These are phyloP conservation scores for Melanopsichium pennsylvanicum DNA, from an alignment of 1,284 basidiomycete genomes.

Conservation along the genomic window DNA sequence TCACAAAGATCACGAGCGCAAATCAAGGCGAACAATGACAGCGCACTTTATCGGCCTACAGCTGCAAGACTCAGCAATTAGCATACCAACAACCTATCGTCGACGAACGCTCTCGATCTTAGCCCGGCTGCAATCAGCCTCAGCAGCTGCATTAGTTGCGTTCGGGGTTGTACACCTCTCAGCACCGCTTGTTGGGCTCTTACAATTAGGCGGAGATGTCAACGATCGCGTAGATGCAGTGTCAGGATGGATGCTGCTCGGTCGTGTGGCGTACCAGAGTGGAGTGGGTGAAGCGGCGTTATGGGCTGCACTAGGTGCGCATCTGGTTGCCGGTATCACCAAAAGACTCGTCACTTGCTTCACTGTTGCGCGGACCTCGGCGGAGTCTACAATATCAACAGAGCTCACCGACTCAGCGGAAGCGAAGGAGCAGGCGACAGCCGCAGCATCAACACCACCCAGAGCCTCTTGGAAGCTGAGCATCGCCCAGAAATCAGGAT, in stretches of 20 bases:
- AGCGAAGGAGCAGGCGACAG: neutral
- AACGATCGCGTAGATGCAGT: conserved; percentile 34
- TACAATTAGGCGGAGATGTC: conserved; percentile 21
- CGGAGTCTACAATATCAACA: neutral
- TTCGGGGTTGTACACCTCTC: conserved; percentile 33
- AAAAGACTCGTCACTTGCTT: conserved; percentile 25
- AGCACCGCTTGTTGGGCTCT: conserved; percentile 23
- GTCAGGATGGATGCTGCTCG: conserved; percentile 53
- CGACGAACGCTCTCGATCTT: conserved; percentile 3
- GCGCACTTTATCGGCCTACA: conserved; percentile 17
- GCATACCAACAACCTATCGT: neutral
- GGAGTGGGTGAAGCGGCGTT: conserved; percentile 47
- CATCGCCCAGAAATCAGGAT: conserved; percentile 26
- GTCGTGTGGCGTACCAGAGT: conserved; percentile 58
- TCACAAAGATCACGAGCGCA: neutral
- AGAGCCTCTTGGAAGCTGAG: neutral
- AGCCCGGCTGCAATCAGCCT: conserved; percentile 17
- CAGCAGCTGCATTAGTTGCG: conserved; percentile 11
- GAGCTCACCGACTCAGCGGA: no score
- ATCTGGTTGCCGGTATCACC: conserved; percentile 30
- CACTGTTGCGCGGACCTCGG: neutral
- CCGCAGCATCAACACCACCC: neutral
- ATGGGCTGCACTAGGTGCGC: conserved; percentile 42
- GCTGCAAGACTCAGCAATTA: conserved; percentile 1
- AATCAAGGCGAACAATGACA: conserved; percentile 2